Percentiles rank a stretch among this genome's conserved stretches.
phyloP scores from a whole-genome alignment of 2,329 filamentous ascomycete species.

The Talaromyces marneffei region DNA sequence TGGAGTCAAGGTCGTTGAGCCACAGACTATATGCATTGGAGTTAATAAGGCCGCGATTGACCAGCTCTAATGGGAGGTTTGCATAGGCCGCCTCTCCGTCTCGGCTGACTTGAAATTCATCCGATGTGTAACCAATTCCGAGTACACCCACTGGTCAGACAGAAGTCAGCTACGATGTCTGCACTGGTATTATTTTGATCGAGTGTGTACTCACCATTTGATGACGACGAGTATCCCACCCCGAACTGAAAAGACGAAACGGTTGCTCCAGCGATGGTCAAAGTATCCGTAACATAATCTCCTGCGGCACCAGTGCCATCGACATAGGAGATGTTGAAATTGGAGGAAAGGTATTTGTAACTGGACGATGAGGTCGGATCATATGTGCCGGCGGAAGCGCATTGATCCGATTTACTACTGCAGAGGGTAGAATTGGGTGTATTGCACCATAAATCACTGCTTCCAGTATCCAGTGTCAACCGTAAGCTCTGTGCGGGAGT shows the following conservation, averaged over 20 bases:
- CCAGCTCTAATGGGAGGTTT: conserved; percentile 64
- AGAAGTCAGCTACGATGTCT: conserved; percentile 8
- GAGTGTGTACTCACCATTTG: conserved; percentile 35
- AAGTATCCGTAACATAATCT: conserved; percentile 72
- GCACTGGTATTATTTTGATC: too few species aligned
- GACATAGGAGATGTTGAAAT: conserved; percentile 84
- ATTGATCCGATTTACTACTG: conserved; percentile 34
- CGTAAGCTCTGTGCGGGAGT: conserved; percentile 52
- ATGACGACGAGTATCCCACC: conserved; percentile 52
- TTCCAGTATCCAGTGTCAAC: conserved; percentile 58
- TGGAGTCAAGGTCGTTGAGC: conserved; percentile 65
- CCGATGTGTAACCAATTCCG: conserved; percentile 73
- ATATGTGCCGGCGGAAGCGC: conserved; percentile 48
- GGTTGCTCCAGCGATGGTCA: conserved; percentile 49
- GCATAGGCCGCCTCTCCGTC: conserved; percentile 50
- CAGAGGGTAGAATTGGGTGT: conserved; percentile 47
- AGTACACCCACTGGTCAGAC: conserved; percentile 61
- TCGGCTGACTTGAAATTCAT: conserved; percentile 59
- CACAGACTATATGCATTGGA: conserved; percentile 69
- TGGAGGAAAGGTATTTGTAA: conserved; percentile 64
- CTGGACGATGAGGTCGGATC: conserved; percentile 61
- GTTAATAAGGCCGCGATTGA: conserved; percentile 54
- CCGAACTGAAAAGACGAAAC: conserved; percentile 54
- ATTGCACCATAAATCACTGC: conserved; percentile 59
- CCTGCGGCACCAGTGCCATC: conserved; percentile 72